These are phyloP conservation scores for Sicyos edulis DNA, from an alignment of 306 rosid genomes.

Conservation along the genomic window DNA sequence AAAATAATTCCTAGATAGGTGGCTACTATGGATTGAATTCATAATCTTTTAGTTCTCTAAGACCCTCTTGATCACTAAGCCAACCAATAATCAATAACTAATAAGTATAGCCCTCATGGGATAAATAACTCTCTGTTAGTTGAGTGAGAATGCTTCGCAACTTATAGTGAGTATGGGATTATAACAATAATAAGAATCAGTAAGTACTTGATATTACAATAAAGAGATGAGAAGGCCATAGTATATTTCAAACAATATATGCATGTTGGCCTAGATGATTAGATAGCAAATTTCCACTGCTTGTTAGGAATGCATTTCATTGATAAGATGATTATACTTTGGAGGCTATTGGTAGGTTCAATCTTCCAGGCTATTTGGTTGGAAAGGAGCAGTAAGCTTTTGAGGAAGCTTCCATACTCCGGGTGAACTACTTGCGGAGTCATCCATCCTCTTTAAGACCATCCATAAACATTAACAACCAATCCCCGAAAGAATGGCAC, in stretches of 20 bases:
- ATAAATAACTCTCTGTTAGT: not conserved
- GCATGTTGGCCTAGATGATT: not conserved
- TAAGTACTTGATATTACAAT: not conserved
- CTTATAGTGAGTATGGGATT: not conserved
- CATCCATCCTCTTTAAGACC: not conserved
- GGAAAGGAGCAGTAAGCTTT: not conserved
- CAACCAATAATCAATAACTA: no score
- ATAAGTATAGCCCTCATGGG: no score
- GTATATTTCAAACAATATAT: not conserved
- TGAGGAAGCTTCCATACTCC: not conserved
- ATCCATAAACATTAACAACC: not conserved
- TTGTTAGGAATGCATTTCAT: not conserved
- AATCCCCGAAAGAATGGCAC: not conserved
- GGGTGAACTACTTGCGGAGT: not conserved
- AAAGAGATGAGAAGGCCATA: not conserved
- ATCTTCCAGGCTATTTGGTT: not conserved
- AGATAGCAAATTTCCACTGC: not conserved
- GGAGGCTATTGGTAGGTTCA: constrained; percentile 1
- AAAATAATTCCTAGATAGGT: no score
- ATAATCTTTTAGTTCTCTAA: no score
- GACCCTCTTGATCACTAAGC: no score
- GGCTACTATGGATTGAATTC: no score
- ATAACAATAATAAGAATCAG: not conserved
- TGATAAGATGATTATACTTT: not conserved
- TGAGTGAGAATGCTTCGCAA: not conserved